Evolutionary conservation across 441 rosid genomes (phyloP).

Genomic region (Gossypium davidsonii): DNA sequence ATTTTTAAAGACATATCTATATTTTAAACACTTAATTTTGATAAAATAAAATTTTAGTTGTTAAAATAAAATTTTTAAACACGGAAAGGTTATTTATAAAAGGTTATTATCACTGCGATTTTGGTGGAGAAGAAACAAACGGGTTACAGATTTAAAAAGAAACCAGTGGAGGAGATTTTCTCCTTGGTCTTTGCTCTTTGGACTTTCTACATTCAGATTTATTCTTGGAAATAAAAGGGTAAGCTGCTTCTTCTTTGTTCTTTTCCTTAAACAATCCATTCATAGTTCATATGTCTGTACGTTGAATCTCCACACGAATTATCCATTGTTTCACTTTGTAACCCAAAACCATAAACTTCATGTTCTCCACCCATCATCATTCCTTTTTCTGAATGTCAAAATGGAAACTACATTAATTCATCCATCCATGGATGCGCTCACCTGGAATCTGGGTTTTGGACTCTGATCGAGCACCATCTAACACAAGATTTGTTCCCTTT

Average conservation of each 20-base stretch:
- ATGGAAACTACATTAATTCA: not conserved
- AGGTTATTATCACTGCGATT: no score
- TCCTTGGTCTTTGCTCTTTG: not conserved
- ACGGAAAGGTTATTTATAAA: no score
- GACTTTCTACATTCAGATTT: not conserved
- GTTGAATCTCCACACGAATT: not conserved
- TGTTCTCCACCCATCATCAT: not conserved
- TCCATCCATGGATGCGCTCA: not conserved
- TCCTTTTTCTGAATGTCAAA: not conserved
- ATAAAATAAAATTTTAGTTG: no score
- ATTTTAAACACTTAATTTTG: no score
- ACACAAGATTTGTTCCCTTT: not conserved
- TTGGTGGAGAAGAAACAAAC: not conserved
- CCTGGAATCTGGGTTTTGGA: not conserved
- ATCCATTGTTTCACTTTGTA: not conserved
- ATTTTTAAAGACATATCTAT: no score
- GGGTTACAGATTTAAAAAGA: no score
- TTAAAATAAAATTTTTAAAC: no score
- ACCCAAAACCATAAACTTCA: not conserved
- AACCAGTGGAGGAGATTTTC: not conserved
- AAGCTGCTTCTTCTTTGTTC: not conserved
- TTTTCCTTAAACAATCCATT: not conserved
- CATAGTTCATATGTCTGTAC: not conserved
- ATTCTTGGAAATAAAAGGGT: not conserved
- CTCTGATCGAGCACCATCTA: not conserved